Evolutionary conservation across 257 asterid species (phyloP).

Genomic region (Anisodus tanguticus): DNA sequence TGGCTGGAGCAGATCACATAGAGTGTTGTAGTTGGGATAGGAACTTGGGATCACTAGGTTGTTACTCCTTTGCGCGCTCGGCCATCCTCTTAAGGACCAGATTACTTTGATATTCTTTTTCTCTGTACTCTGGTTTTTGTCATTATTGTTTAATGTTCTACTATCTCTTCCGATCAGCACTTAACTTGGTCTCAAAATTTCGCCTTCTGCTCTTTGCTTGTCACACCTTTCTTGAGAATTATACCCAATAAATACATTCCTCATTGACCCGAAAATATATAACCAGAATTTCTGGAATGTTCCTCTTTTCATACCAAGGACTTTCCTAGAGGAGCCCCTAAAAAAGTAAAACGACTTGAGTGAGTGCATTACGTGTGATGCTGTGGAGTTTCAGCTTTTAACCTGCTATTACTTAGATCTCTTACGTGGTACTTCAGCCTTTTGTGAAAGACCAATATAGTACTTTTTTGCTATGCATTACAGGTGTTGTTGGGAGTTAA

Average conservation of each 20-base stretch:
- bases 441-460: neutral
- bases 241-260: neutral
- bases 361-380: neutral
- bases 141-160: neutral
- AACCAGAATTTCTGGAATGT: conserved; percentile 17
- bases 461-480: neutral
- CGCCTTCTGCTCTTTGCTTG: neutral
- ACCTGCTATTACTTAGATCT: conserved; percentile 8
- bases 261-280: neutral
- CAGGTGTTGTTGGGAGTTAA: neutral
- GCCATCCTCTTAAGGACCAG: neutral
- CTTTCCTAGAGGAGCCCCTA: neutral
- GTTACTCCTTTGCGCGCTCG: neutral
- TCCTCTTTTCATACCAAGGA: conserved; percentile 15
- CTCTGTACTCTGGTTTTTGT: neutral
- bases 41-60: neutral
- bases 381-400: conserved; percentile 4
- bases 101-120: neutral
- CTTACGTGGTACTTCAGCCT: neutral
- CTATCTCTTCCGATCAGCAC: neutral
- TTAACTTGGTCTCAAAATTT: neutral
- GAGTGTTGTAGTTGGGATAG: conserved; percentile 21
- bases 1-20: neutral
- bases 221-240: neutral
- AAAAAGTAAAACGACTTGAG: neutral